Evolutionary conservation across 345 rosid species (phyloP).

Genomic region (Linum lewisii): DNA sequence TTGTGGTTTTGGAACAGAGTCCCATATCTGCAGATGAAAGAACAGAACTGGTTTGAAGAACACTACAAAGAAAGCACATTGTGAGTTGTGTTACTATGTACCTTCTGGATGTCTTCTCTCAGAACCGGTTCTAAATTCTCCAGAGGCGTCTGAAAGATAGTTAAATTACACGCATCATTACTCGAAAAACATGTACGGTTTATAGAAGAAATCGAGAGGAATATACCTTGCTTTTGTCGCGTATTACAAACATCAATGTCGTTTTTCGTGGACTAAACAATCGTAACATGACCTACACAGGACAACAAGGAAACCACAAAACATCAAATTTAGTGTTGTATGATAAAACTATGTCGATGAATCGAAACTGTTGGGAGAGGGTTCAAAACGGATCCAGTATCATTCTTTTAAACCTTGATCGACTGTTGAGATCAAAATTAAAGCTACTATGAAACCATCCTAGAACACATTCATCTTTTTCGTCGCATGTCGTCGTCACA

Average conservation of each 20-base stretch:
- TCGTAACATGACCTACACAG: conserved; percentile 90
- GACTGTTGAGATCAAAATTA: too few relatives aligned
- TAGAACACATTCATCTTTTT: too few relatives aligned
- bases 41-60: too few relatives aligned
- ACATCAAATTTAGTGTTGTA: not conserved
- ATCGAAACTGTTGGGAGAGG: too few relatives aligned
- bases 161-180: conserved; percentile 13
- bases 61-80: conserved; percentile 7
- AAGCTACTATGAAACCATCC: too few relatives aligned
- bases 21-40: conserved; percentile 76
- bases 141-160: conserved; percentile 66
- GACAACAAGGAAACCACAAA: conserved; percentile 17
- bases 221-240: conserved; percentile 92
- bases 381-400: too few relatives aligned
- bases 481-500: too few relatives aligned
- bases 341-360: too few relatives aligned
- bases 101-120: conserved; percentile 98
- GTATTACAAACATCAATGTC: conserved; percentile 93
- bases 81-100: conserved; percentile 18
- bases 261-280: conserved; percentile 99
- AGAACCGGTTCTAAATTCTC: conserved; percentile 91
- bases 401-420: too few relatives aligned
- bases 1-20: conserved; percentile 85
- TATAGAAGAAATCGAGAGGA: conserved; percentile 5
- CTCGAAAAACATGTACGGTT: not conserved